Evolutionary conservation across 164 flowering plant genomes (phyloP).

Genomic region (Pachysandra terminalis): DNA sequence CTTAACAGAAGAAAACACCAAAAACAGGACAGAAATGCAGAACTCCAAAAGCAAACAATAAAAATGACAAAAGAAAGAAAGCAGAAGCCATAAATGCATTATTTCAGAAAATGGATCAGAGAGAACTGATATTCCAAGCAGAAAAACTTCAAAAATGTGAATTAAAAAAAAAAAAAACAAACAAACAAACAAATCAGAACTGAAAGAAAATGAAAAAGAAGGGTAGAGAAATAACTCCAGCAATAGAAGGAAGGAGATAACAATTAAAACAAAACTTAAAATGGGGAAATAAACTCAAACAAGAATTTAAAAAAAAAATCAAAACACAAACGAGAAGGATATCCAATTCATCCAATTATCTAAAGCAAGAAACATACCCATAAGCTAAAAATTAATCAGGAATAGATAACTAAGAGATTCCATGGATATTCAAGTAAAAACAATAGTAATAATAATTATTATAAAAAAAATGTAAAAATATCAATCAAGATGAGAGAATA

Average conservation of each 20-base stretch:
- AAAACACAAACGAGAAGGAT: no score
- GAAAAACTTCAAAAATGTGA: neutral
- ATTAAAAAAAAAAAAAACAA: no score
- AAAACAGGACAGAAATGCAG: neutral
- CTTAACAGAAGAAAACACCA: neutral
- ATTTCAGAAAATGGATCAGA: no score
- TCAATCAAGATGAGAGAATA: neutral
- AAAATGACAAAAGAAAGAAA: neutral
- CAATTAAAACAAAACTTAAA: neutral
- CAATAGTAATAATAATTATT: neutral
- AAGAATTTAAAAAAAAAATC: neutral
- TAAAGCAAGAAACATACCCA: neutral
- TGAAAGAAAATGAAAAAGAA: no score
- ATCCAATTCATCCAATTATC: neutral
- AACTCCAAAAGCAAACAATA: neutral
- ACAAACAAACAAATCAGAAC: no score
- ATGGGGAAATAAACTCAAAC: neutral
- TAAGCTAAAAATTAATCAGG: neutral
- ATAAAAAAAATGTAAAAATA: neutral
- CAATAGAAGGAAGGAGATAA: no score
- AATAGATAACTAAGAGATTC: neutral
- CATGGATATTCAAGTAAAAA: no score
- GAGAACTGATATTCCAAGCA: neutral
- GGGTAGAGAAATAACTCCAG: no score
- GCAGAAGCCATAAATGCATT: neutral